These are phyloP conservation scores for Curvularia eragrostidis DNA, from an alignment of 2,329 filamentous ascomycete species.

Conservation along the genomic window DNA sequence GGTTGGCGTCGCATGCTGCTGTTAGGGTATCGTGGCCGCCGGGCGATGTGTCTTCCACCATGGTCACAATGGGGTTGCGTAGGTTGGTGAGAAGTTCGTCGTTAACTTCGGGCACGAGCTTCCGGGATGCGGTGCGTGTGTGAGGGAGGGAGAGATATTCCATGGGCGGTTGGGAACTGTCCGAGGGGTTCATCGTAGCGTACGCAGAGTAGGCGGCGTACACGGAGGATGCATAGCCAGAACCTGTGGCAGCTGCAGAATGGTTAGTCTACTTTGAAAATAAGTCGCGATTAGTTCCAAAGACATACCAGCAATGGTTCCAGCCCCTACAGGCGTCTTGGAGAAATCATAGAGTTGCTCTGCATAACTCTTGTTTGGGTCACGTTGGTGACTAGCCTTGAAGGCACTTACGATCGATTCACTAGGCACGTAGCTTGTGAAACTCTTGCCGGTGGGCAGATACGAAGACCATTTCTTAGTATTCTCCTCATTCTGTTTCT, in stretches of 20 bases:
- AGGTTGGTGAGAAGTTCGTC: conserved; percentile 56
- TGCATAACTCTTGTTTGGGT: conserved; percentile 57
- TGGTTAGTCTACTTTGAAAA: conserved; percentile 1
- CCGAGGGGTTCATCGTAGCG: conserved; percentile 44
- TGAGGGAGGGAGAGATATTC: conserved; percentile 58
- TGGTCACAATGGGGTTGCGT: conserved; percentile 55
- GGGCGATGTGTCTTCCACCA: conserved; percentile 54
- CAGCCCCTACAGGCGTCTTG: conserved; percentile 59
- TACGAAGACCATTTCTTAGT: conserved; percentile 56
- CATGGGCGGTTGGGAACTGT: conserved; percentile 50
- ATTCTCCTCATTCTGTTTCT: conserved; percentile 44
- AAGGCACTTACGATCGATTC: conserved; percentile 55
- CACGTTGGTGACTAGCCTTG: conserved; percentile 53
- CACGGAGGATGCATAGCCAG: conserved; percentile 55
- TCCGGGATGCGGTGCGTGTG: conserved; percentile 51
- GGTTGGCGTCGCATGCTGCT: conserved; percentile 55
- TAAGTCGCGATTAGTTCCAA: neutral
- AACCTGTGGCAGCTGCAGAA: conserved; percentile 53
- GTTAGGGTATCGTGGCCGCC: conserved; percentile 58
- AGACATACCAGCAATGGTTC: conserved; percentile 51
- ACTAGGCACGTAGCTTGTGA: conserved; percentile 56
- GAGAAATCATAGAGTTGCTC: conserved; percentile 60
- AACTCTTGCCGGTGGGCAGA: conserved; percentile 56
- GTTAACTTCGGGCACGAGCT: conserved; percentile 51
- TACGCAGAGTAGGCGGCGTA: conserved; percentile 60